These are phyloP conservation scores for Chenopodium album DNA, from an alignment of 148 eudicot genomes.

Conservation along the genomic window DNA sequence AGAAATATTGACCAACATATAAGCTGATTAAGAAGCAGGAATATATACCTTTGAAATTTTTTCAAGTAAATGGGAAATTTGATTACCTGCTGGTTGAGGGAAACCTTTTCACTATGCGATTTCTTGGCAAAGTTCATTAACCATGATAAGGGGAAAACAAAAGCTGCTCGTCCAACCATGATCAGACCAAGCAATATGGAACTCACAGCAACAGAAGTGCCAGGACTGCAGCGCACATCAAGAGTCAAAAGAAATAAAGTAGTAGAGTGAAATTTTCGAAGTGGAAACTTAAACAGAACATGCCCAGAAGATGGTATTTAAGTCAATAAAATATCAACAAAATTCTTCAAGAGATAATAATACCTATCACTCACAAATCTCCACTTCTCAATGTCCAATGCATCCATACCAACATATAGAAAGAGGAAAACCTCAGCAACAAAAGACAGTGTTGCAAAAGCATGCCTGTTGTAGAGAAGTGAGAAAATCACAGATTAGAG, in stretches of 20 bases:
- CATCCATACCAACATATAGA: slow-evolving; percentile 92
- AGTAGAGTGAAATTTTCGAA: neutral
- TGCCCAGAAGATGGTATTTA: slow-evolving; percentile 4
- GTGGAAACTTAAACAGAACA: neutral
- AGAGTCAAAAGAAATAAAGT: neutral
- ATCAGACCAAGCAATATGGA: slow-evolving; percentile 63
- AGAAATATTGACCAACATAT: neutral
- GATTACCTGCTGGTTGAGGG: slow-evolving; percentile 67
- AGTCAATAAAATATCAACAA: neutral
- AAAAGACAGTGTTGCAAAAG: slow-evolving; percentile 84
- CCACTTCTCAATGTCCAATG: slow-evolving; percentile 93
- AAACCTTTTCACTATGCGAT: slow-evolving; percentile 45
- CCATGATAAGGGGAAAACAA: slow-evolving; percentile 79
- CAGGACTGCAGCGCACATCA: slow-evolving; percentile 55
- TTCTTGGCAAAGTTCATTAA: slow-evolving; percentile 58
- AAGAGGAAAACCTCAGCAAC: slow-evolving; percentile 75
- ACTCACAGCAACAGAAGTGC: slow-evolving; percentile 72
- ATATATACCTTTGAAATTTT: no score
- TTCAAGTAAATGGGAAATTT: neutral
- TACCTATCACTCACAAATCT: slow-evolving; percentile 66
- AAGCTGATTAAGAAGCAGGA: neutral
- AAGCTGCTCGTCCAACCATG: slow-evolving; percentile 84
- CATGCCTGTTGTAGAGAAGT: slow-evolving; percentile 52
- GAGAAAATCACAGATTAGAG: neutral
- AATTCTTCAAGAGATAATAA: neutral